Evolutionary conservation across 768 basidiomycete genomes (phyloP).

Genomic region (Tylopilus cervinicoccineus): DNA sequence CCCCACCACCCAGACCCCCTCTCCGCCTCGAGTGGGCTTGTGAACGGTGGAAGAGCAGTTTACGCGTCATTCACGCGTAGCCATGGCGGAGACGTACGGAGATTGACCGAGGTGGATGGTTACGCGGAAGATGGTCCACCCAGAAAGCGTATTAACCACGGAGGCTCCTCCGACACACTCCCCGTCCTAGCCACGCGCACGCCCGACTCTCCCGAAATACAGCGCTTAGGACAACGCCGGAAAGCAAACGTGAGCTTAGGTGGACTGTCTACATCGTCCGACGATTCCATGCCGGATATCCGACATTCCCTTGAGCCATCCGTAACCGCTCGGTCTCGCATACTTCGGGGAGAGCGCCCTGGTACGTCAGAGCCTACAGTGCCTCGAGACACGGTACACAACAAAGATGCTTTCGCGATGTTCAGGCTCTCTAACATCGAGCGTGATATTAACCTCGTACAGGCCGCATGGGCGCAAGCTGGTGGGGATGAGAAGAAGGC

Average conservation of each 20-base stretch:
- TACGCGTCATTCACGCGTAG: conserved; percentile 55
- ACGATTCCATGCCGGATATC: conserved; percentile 60
- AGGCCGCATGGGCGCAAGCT: conserved; percentile 66
- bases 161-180: conserved; percentile 36
- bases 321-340: conserved; percentile 41
- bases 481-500: conserved; percentile 60
- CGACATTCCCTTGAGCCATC: conserved; percentile 39
- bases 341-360: conserved; percentile 47
- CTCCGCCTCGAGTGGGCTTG: conserved; percentile 56
- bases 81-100: conserved; percentile 33
- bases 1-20: conserved; percentile 48
- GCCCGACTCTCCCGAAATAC: conserved; percentile 59
- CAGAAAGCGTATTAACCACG: conserved; percentile 64
- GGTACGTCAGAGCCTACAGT: conserved; percentile 30
- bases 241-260: conserved; percentile 35
- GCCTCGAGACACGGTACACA: conserved; percentile 13
- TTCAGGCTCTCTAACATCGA: conserved; percentile 64
- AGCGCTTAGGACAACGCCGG: conserved; percentile 49
- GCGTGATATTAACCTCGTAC: conserved; percentile 36
- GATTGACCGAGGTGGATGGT: conserved; percentile 37
- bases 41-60: conserved; percentile 36
- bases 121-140: conserved; percentile 57
- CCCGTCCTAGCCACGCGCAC: conserved; percentile 13
- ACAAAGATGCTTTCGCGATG: conserved; percentile 40
- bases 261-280: conserved; percentile 56